These are phyloP conservation scores for Thielaviopsis populi DNA, from an alignment of 2,329 filamentous ascomycete species.

Conservation along the genomic window DNA sequence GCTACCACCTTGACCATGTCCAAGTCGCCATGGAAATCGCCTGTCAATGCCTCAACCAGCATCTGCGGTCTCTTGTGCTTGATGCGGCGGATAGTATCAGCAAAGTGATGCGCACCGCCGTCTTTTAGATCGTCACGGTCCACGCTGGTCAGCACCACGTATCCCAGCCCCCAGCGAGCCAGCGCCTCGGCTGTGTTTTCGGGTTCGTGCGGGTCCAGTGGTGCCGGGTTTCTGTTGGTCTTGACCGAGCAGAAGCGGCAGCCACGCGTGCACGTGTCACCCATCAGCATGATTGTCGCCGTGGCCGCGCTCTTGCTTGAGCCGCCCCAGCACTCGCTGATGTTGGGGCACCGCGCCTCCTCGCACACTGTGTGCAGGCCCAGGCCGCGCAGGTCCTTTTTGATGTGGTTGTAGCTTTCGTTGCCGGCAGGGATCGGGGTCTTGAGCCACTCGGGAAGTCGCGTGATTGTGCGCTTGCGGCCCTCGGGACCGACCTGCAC, in stretches of 20 bases:
- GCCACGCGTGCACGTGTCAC: constrained; percentile 90
- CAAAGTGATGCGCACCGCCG: constrained; percentile 77
- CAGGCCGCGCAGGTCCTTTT: constrained; percentile 77
- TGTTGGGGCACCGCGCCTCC: constrained; percentile 93
- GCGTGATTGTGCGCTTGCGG: constrained; percentile 49
- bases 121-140: constrained; percentile 87
- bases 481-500: constrained; percentile 49
- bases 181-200: constrained; percentile 94
- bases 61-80: constrained; percentile 68
- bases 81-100: constrained; percentile 86
- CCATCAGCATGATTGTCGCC: constrained; percentile 98
- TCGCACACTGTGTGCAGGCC: constrained; percentile 93
- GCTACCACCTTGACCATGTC: constrained; percentile 81
- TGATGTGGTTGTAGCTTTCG: constrained; percentile 83
- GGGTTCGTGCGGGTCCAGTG: constrained; percentile 87
- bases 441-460: constrained; percentile 88
- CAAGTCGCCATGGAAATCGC: constrained; percentile 71
- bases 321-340: constrained; percentile 95
- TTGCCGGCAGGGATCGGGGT: constrained; percentile 76
- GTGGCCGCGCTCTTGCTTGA: constrained; percentile 77
- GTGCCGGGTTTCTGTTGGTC: constrained; percentile 58
- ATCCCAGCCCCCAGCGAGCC: constrained; percentile 82
- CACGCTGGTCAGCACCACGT: constrained; percentile 86
- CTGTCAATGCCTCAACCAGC: constrained; percentile 71
- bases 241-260: constrained; percentile 97